A percentile compares a stretch with the other conserved stretches of the same genome.
phyloP scores from a whole-genome alignment of 116 monocot genomes.

The Dioscorea cayenensis region DNA sequence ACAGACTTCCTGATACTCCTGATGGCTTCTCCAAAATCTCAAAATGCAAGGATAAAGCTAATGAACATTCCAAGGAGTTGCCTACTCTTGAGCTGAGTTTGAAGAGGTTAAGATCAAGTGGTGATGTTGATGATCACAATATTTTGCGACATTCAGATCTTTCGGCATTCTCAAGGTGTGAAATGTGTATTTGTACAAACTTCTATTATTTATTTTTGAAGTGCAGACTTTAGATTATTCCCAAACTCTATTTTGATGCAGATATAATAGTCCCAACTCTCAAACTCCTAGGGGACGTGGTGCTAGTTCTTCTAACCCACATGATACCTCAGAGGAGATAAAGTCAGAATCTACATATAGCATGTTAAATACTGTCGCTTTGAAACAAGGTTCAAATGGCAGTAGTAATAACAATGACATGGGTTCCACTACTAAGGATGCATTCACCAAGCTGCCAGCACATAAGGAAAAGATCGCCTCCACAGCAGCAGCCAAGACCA shows the following conservation, averaged over 20 bases:
- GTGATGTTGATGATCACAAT: conserved; percentile 43
- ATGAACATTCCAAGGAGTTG: conserved; percentile 17
- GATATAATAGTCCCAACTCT: conserved; percentile 69
- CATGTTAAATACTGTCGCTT: conserved; percentile 25
- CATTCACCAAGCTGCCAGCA: conserved; percentile 14
- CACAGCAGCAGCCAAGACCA: conserved; percentile 11
- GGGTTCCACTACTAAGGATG: conserved; percentile 57
- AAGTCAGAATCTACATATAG: conserved; percentile 39
- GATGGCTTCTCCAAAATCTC: conserved; percentile 19
- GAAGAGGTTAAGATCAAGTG: conserved; percentile 60
- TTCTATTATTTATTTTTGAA: not conserved
- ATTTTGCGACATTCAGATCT: conserved; percentile 61
- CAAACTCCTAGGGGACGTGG: conserved; percentile 37
- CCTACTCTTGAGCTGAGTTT: conserved; percentile 64
- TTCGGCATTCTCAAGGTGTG: conserved; percentile 93
- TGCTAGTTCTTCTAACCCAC: conserved; percentile 40
- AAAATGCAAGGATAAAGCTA: conserved; percentile 39
- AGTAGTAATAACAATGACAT: conserved; percentile 64
- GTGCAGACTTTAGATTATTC: not conserved
- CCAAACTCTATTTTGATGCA: conserved; percentile 13
- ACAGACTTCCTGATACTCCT: conserved; percentile 13
- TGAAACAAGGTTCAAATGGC: conserved; percentile 53
- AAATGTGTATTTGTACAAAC: not conserved
- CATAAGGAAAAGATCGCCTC: conserved; percentile 22
- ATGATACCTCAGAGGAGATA: conserved; percentile 47